Percentiles rank a stretch among this genome's conserved stretches.
Evolutionary conservation across 805 yeast species (phyloP).

Genomic region (Starmerella cellae): DNA sequence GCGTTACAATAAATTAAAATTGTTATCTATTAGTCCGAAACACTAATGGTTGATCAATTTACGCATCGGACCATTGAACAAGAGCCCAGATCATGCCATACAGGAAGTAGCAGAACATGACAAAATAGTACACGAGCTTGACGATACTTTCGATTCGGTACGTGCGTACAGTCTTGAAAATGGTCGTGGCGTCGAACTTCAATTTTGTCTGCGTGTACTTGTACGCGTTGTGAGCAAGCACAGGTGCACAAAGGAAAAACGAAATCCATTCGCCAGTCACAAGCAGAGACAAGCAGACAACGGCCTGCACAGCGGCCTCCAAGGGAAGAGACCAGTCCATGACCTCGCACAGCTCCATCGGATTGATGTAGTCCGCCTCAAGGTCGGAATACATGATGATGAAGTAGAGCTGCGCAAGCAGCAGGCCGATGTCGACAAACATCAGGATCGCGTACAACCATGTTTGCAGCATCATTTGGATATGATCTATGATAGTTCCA

Average conservation of each 20-base stretch:
- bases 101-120: constrained; percentile 88
- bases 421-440: constrained; percentile 19
- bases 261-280: constrained; percentile 88
- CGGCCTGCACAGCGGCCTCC: constrained; percentile 68
- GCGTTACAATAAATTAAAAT: too few species aligned
- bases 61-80: constrained; percentile 17
- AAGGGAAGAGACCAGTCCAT: constrained; percentile 52
- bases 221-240: constrained; percentile 70
- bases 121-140: constrained; percentile 79
- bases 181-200: constrained; percentile 90
- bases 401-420: constrained; percentile 22
- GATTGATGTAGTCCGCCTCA: constrained; percentile 87
- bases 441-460: constrained; percentile 19
- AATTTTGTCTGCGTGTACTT: constrained; percentile 70
- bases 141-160: constrained; percentile 86
- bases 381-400: constrained; percentile 20
- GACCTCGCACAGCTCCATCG: constrained; percentile 88
- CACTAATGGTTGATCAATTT: too few species aligned
- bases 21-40: too few species aligned
- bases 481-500: too few species aligned
- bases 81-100: constrained; percentile 65
- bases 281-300: constrained; percentile 55
- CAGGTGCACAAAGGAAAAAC: constrained; percentile 68
- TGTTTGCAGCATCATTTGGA: constrained; percentile 10
- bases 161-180: constrained; percentile 81